Evolutionary conservation across 495 filamentous ascomycete genomes (phyloP).

Genomic region (Letharia columbiana): DNA sequence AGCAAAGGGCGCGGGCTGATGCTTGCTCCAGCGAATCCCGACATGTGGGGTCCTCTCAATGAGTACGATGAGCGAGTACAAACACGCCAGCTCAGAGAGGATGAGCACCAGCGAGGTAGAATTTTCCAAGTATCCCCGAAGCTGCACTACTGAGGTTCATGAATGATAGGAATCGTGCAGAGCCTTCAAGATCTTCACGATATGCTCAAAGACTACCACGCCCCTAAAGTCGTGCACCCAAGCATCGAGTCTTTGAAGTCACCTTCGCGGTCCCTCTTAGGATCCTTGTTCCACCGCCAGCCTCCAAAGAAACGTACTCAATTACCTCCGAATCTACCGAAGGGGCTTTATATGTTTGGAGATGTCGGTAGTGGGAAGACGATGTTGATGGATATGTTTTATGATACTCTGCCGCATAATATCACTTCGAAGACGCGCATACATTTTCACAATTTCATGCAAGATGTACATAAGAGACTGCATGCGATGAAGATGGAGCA

Average conservation of each 20-base stretch:
- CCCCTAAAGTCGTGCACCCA: slow-evolving; percentile 67
- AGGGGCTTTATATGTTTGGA: slow-evolving; percentile 90
- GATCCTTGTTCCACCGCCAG: slow-evolving; percentile 55
- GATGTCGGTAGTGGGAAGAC: slow-evolving; percentile 98
- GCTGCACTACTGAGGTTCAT: not conserved
- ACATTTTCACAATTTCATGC: slow-evolving; percentile 99
- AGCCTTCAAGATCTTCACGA: slow-evolving; percentile 83
- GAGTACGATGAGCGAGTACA: slow-evolving; percentile 81
- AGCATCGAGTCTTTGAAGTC: slow-evolving; percentile 60
- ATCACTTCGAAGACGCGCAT: slow-evolving; percentile 86
- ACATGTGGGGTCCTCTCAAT: slow-evolving; percentile 57
- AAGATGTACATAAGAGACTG: slow-evolving; percentile 87
- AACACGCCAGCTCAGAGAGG: slow-evolving; percentile 64
- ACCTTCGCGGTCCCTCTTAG: slow-evolving; percentile 48
- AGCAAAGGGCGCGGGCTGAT: not conserved
- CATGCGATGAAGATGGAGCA: slow-evolving; percentile 83
- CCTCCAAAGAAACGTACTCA: slow-evolving; percentile 33
- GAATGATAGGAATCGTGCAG: slow-evolving; percentile 61
- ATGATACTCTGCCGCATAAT: slow-evolving; percentile 76
- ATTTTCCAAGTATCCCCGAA: not conserved
- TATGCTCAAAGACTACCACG: slow-evolving; percentile 63
- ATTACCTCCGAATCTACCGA: slow-evolving; percentile 66
- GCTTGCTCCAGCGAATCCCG: slow-evolving; percentile 17
- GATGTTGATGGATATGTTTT: slow-evolving; percentile 99
- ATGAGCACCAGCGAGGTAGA: slow-evolving; percentile 70